Evolutionary conservation across 768 basidiomycete species (phyloP), one percentile per base, ranked within the genome.

Genomic region (Mycena olivaceomarginata): DNA sequence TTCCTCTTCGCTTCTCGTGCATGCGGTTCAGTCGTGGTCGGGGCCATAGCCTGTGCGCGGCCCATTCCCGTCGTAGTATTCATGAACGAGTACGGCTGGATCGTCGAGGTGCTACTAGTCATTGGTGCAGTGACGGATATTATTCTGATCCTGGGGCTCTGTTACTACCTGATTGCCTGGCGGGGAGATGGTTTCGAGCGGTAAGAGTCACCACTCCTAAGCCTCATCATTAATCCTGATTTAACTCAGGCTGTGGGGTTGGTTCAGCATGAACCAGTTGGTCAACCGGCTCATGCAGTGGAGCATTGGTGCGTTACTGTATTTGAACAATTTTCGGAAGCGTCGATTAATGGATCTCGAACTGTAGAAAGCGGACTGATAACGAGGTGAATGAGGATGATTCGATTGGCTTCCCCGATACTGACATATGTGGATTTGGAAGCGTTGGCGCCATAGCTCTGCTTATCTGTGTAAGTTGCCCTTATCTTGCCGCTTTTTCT

Each of bases 101-200:
- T 78, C 11, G 13, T 78, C n/a, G 69, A 46, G n/a, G 2, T 22
- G 4, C 10, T 71, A 0, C 69, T 78, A 4, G 25, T 62, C 22
- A 7, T 70, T 31, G 74, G 77, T 31, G 77, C 60, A 2, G 64
- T 57, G 22, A 70, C 59, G n/a, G 77, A 78, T 46, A 2, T 70
- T 13, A 48, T 70, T 15, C 59, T 78, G 6, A 73, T 70, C 2
- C 1, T 57, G 2, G 43, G 53, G 2, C 63, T 78, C 12, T 78
- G 77, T 45, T 75, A 48, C 25, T 45, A 78, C 11, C 48, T 78
- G 4, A 70, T 46, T 40, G 25, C 56, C 0, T 71, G 72, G 69
- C 73, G 69, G 1, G 73, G 57, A 12, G 72, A 71, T 41, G 68
- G 68, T 20, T 70, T 75, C 25, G 18, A 62, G 4, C 60, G 64